Evolutionary conservation across 495 filamentous ascomycete species (phyloP).

Genomic region (Aspergillus incahuasiensis): DNA sequence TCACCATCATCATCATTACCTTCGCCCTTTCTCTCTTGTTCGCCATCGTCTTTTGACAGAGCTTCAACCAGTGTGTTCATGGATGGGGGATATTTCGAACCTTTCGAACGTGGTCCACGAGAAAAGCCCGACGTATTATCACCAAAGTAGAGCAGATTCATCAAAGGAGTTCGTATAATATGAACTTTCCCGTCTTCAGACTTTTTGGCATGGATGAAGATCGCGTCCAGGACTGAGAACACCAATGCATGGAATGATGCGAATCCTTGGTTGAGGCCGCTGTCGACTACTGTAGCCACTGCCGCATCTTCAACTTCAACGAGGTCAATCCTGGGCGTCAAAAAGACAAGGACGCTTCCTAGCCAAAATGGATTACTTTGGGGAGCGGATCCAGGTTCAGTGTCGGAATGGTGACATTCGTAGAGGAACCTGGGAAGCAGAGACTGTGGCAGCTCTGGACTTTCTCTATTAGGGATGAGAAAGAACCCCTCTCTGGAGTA

Average conservation of each 20-base stretch:
- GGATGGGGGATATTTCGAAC: not conserved
- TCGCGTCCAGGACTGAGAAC: constrained; percentile 18
- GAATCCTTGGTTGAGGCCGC: constrained; percentile 11
- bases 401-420: constrained; percentile 14
- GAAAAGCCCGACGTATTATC: constrained; percentile 8
- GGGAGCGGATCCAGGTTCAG: constrained; percentile 18
- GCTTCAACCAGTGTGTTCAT: too few relatives aligned
- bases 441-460: not conserved
- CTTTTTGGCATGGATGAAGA: constrained; percentile 11
- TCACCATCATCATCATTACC: too few relatives aligned
- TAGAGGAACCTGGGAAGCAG: constrained; percentile 16
- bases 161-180: constrained; percentile 10
- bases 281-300: constrained; percentile 14
- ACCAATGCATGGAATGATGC: constrained; percentile 15
- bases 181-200: not conserved
- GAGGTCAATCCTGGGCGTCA: constrained; percentile 15
- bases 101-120: constrained; percentile 12
- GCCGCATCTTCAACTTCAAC: constrained; percentile 18
- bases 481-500: constrained; percentile 15
- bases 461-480: not conserved
- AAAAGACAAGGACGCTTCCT: constrained; percentile 13
- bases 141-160: constrained; percentile 14
- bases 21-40: not conserved
- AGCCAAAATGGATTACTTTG: constrained; percentile 16
- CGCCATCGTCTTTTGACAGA: not conserved